phyloP scores from a whole-genome alignment of 257 asterid genomes.

The Mitragyna speciosa region DNA sequence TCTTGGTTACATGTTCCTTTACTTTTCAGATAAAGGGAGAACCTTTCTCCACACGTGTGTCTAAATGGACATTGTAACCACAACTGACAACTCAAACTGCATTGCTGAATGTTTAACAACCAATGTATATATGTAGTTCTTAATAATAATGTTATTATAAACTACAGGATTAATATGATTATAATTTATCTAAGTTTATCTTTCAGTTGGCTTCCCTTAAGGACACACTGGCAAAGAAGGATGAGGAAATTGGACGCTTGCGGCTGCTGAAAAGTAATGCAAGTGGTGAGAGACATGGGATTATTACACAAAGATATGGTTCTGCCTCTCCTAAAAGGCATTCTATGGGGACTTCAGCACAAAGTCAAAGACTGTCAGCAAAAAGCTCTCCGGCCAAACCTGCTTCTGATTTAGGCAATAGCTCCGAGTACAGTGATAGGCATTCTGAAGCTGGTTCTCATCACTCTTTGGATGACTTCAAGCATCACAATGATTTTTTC shows the following conservation, averaged over 20 bases:
- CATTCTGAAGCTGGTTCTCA: constrained; percentile 87
- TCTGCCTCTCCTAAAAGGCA: constrained; percentile 70
- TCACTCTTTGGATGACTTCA: constrained; percentile 70
- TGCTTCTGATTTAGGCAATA: constrained; percentile 66
- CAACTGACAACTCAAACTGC: neutral
- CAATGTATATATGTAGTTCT: neutral
- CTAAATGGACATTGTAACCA: neutral
- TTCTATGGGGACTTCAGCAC: constrained; percentile 42
- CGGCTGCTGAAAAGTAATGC: constrained; percentile 43
- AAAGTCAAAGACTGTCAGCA: constrained; percentile 39
- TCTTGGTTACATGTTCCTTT: neutral
- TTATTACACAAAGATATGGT: constrained; percentile 44
- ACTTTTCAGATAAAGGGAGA: neutral
- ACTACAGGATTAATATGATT: neutral
- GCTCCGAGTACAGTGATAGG: constrained; percentile 82
- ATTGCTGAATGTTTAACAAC: neutral
- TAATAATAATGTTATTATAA: neutral
- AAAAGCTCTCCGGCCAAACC: constrained; percentile 42
- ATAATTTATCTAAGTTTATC: constrained; percentile 6
- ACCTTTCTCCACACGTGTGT: neutral
- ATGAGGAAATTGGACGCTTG: constrained; percentile 69
- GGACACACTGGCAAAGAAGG: constrained; percentile 66
- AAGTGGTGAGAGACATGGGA: constrained; percentile 44
- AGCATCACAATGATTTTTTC: constrained; percentile 74
- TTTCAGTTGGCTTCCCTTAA: constrained; percentile 74